Evolutionary conservation across 2,329 filamentous ascomycete species (phyloP).

Genomic region (Colletotrichum noveboracense): DNA sequence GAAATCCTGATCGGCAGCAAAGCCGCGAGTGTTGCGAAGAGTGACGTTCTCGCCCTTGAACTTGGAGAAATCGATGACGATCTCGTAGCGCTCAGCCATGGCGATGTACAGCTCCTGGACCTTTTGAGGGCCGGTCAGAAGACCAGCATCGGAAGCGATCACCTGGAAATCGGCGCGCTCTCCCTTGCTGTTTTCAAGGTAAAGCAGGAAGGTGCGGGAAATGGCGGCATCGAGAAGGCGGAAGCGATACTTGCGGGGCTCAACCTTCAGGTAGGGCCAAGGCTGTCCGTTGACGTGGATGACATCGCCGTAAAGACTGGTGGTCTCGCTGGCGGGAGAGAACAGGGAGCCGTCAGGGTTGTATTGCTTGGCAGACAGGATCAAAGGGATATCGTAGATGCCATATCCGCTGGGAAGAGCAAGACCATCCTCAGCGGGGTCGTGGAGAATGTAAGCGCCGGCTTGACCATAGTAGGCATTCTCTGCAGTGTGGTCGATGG

Average conservation of each 20-base stretch:
- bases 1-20: constrained; percentile 47
- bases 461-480: constrained; percentile 59
- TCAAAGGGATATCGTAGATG: constrained; percentile 52
- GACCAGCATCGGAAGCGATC: constrained; percentile 54
- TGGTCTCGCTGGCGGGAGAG: constrained; percentile 39
- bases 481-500: constrained; percentile 45
- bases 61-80: constrained; percentile 53
- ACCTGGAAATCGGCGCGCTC: constrained; percentile 46
- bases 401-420: constrained; percentile 44
- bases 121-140: constrained; percentile 45
- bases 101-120: constrained; percentile 47
- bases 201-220: constrained; percentile 47
- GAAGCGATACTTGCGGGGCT: constrained; percentile 60
- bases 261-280: constrained; percentile 57
- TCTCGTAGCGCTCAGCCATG: constrained; percentile 59
- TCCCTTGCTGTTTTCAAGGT: constrained; percentile 31
- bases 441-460: constrained; percentile 55
- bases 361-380: constrained; percentile 49
- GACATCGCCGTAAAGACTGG: constrained; percentile 54
- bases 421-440: constrained; percentile 47
- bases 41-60: constrained; percentile 54
- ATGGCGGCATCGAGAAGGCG: constrained; percentile 50
- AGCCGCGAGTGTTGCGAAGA: constrained; percentile 44
- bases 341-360: constrained; percentile 47
- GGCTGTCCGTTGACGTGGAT: constrained; percentile 60